Percentiles rank a stretch among this genome's conserved stretches.
phyloP scores from a whole-genome alignment of 345 rosid species.

The Citrus mangshanensis region DNA sequence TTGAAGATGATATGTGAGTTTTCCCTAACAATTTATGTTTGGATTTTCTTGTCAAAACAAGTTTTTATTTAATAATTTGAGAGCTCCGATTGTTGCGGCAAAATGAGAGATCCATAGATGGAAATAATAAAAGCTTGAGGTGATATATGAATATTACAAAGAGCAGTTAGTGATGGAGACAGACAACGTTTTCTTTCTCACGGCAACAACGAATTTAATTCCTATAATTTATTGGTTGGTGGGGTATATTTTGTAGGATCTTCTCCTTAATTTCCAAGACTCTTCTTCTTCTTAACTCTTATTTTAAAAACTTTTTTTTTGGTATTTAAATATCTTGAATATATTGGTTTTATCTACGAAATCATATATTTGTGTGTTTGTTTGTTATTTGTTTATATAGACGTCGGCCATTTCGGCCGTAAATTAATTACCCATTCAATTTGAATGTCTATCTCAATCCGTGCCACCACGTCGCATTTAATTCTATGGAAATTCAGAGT shows the following conservation, averaged over 20 bases:
- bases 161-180: background rate
- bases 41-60: no score
- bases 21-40: background rate
- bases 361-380: background rate
- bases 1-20: background rate
- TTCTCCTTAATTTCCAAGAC: background rate
- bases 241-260: background rate
- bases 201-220: background rate
- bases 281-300: background rate
- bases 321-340: background rate
- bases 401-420: background rate
- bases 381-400: background rate
- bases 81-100: background rate
- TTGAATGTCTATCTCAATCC: background rate
- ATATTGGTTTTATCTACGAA: background rate
- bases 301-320: no score
- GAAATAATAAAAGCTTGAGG: background rate
- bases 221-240: background rate
- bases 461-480: background rate
- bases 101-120: background rate
- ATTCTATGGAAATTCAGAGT: background rate
- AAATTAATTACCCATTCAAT: background rate
- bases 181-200: background rate
- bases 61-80: background rate
- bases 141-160: background rate